Conservation (phyloP, 257 asterid species). For the Gentiana straminea region DNA sequence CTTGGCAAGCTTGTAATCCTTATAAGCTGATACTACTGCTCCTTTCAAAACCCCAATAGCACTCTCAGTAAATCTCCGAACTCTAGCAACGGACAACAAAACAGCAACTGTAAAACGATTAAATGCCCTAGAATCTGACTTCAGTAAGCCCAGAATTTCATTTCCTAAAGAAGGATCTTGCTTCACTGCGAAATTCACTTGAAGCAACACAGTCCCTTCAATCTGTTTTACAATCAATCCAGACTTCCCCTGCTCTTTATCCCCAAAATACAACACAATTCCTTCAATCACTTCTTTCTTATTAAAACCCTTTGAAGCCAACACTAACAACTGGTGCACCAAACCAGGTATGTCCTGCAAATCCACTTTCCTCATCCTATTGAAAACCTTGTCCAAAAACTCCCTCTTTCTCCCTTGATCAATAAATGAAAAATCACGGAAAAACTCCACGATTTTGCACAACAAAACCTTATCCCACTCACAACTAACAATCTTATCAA, state of each 20-base stretch:
- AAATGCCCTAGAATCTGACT: constrained; percentile 53
- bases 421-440: constrained; percentile 45
- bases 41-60: constrained; percentile 55
- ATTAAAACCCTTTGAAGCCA: constrained; percentile 67
- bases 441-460: constrained; percentile 60
- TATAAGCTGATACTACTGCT: constrained; percentile 57
- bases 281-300: constrained; percentile 78
- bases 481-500: constrained; percentile 32
- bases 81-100: constrained; percentile 69
- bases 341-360: constrained; percentile 75
- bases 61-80: constrained; percentile 60
- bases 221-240: constrained; percentile 67
- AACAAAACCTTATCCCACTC: constrained; percentile 59
- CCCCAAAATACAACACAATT: constrained; percentile 60
- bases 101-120: constrained; percentile 70
- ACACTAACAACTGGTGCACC: constrained; percentile 69
- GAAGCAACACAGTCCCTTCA: constrained; percentile 86
- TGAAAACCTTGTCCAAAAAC: constrained; percentile 47
- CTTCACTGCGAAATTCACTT: constrained; percentile 78
- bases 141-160: constrained; percentile 64
- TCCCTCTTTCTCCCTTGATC: constrained; percentile 46
- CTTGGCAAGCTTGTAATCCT: constrained; percentile 48
- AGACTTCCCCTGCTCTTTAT: constrained; percentile 19
- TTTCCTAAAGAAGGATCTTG: constrained; percentile 79
- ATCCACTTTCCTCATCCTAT: constrained; percentile 49